Percentiles rank a stretch among this genome's conserved stretches.
phyloP scores from a whole-genome alignment of 768 basidiomycete genomes.

The Exidia glandulosa region DNA sequence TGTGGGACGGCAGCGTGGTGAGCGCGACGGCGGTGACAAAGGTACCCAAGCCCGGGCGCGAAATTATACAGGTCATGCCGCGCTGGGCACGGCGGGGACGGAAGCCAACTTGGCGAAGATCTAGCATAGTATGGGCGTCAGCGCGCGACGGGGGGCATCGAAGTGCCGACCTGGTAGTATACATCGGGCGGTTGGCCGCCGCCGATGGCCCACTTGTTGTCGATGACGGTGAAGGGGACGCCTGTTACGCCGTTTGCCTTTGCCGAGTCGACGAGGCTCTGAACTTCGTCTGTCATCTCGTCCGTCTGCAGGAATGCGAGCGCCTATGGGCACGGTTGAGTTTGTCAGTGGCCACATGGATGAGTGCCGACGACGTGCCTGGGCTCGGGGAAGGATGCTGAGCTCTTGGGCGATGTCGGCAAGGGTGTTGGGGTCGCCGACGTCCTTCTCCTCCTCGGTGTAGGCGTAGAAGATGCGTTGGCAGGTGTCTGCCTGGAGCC shows the following conservation, averaged over 20 bases:
- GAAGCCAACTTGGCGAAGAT: background rate
- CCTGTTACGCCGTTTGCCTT: slow-evolving; percentile 60
- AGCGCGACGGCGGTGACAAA: no score
- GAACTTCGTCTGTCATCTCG: slow-evolving; percentile 54
- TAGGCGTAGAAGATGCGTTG: slow-evolving; percentile 54
- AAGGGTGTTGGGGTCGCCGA: slow-evolving; percentile 47
- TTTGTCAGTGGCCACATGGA: slow-evolving; percentile 7
- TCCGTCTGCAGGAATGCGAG: slow-evolving; percentile 52
- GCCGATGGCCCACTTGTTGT: slow-evolving; percentile 65
- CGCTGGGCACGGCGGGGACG: no score
- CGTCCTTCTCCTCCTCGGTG: slow-evolving; percentile 54
- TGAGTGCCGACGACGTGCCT: slow-evolving; percentile 32
- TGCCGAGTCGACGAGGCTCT: slow-evolving; percentile 49
- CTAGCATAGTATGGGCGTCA: background rate
- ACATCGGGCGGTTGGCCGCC: slow-evolving; percentile 66
- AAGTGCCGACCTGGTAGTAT: slow-evolving; percentile 43
- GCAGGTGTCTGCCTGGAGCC: slow-evolving; percentile 45
- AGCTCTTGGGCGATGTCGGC: slow-evolving; percentile 44
- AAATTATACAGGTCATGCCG: no score
- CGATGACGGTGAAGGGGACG: slow-evolving; percentile 71
- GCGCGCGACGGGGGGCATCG: background rate
- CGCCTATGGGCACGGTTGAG: slow-evolving; percentile 30
- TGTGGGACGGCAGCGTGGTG: no score
- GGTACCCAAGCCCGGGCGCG: no score
- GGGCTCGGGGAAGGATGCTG: slow-evolving; percentile 45